Evolutionary conservation across 2,329 filamentous ascomycete genomes (phyloP), one percentile per base, ranked within the genome.

Genomic region (Xylariaceae sp.): DNA sequence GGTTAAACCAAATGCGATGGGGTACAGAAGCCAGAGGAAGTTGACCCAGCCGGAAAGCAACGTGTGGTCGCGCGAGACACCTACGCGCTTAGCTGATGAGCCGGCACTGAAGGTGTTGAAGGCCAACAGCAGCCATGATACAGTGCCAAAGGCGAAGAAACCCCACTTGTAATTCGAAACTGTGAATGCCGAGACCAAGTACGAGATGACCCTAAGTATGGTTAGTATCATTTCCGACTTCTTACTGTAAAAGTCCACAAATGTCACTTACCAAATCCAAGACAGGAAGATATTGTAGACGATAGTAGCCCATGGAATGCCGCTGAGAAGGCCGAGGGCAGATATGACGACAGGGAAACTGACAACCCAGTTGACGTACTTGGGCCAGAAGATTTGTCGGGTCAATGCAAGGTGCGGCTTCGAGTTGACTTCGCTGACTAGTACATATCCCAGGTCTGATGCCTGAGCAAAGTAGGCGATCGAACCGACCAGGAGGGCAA

Each of bases 281-380:
- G 76, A 65, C 21, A 83, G 71, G 61, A 74, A 70, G 59, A 84
- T 69, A 54, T 83, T 78, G 67, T 76, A 82, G 56, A 79, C 34
- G 56, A 84, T 83, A 23, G 79, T 83, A 17, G 82, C 77, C 82
- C 82, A 85, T n/a, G 80, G 77, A 28, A 83, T 71, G 43, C 81
- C 81, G 19, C 78, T 79, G 31, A 81, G 64, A 14, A 85, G 73
- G 37, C 82, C 81, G 6, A 83, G 73, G 1, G 79, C 74, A 24
- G 83, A 67, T 40, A 75, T 67, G 41, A 76, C 62, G 29, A 75
- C 68, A 0, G 82, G 80, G 68, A 81, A 84, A 5, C 75, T 67
- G 14, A 85, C 76, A 11, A 78, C 76, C 66, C 67, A 85, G 74
- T 82, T 76, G 69, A 84, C 74, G 66, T 84, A 85, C 68, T 82